phyloP scores from a whole-genome alignment of 2,329 filamentous ascomycete species.

The Trichoderma atroviride region DNA sequence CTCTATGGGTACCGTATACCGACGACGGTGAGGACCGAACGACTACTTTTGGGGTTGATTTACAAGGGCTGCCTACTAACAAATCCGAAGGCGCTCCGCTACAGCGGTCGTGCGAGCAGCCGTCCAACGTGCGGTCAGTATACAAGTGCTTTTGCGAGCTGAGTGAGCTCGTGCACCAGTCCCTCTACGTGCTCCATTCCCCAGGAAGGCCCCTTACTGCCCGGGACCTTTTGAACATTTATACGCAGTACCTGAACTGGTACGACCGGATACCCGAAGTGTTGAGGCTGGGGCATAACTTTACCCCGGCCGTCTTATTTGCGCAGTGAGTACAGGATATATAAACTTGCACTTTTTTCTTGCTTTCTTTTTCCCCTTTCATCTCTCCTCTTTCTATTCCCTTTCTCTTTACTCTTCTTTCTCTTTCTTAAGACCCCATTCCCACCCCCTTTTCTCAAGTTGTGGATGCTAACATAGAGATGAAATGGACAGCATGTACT shows the following conservation, averaged over 20 bases:
- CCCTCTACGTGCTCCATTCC: conserved; percentile 71
- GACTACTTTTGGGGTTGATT: neutral
- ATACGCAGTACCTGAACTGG: conserved; percentile 72
- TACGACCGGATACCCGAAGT: conserved; percentile 68
- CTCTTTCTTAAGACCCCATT: neutral
- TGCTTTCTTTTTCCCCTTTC: neutral
- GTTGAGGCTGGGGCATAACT: conserved; percentile 66
- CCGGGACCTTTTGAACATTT: conserved; percentile 63
- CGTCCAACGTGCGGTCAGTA: conserved; percentile 68
- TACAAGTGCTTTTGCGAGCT: conserved; percentile 72
- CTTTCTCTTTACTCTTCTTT: neutral
- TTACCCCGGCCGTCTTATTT: conserved; percentile 72
- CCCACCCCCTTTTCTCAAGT: neutral
- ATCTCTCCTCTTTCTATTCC: conserved; percentile 22
- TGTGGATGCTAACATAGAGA: neutral
- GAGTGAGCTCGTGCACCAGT: conserved; percentile 73
- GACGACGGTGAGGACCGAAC: conserved; percentile 54
- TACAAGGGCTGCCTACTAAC: conserved; percentile 7
- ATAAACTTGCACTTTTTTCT: neutral
- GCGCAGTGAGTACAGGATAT: conserved; percentile 63
- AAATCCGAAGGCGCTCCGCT: conserved; percentile 50
- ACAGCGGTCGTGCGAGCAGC: conserved; percentile 60
- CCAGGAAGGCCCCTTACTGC: conserved; percentile 67
- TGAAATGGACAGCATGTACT: conserved; percentile 62
- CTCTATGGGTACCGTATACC: conserved; percentile 61